A percentile compares a stretch with the other conserved stretches of the same genome.
Conservation (phyloP, 208 protist genomes). For the Crithidia acanthocephali region DNA sequence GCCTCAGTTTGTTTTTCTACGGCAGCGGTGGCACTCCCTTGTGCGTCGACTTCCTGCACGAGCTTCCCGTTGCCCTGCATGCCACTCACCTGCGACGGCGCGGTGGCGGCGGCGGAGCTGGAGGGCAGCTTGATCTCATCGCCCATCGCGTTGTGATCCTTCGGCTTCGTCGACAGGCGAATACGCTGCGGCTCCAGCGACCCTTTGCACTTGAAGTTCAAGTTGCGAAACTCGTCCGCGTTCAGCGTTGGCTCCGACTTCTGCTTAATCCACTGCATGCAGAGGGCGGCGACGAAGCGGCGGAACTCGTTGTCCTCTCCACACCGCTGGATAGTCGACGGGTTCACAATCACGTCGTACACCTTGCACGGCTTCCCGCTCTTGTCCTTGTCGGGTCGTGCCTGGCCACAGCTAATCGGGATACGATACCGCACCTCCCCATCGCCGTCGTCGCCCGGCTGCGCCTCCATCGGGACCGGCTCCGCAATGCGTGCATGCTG, state of each 20-base stretch:
- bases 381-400: constrained; percentile 85
- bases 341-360: constrained; percentile 93
- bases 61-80: constrained; percentile 54
- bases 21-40: neutral
- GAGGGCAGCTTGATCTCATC: constrained; percentile 86
- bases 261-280: constrained; percentile 92
- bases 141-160: constrained; percentile 72
- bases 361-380: constrained; percentile 85
- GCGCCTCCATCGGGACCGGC: constrained; percentile 76
- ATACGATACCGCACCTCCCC: constrained; percentile 75
- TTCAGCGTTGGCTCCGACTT: constrained; percentile 92
- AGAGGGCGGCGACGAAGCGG: constrained; percentile 85
- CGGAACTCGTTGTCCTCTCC: constrained; percentile 81
- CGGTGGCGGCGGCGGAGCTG: constrained; percentile 38
- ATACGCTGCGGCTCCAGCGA: constrained; percentile 87
- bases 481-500: constrained; percentile 85
- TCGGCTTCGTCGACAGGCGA: constrained; percentile 56
- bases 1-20: too few species aligned
- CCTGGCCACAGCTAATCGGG: constrained; percentile 89
- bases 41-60: constrained; percentile 54
- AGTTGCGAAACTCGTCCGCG: constrained; percentile 81
- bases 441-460: constrained; percentile 15
- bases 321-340: constrained; percentile 72
- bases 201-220: constrained; percentile 91
- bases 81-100: constrained; percentile 53